Percentiles rank a stretch among this genome's conserved stretches.
Conservation (phyloP, 495 filamentous ascomycete species). For the Pyronema domesticum region DNA sequence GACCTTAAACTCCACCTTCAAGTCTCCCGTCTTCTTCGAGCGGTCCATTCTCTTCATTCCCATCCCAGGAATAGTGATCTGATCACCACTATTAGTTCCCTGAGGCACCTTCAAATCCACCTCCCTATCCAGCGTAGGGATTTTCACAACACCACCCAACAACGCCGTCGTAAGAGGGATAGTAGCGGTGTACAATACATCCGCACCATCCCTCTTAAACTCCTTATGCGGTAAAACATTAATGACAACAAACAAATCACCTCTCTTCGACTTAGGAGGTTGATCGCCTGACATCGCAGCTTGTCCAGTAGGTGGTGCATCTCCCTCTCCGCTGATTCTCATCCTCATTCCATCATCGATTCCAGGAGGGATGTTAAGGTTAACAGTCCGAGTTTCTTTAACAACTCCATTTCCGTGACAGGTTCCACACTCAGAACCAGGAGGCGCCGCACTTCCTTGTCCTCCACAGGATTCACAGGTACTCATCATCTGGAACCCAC, state of each 20-base stretch:
- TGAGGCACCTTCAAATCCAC: conserved; percentile 75
- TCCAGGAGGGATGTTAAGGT: conserved; percentile 78
- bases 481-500: conserved; percentile 86
- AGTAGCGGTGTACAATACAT: conserved; percentile 78
- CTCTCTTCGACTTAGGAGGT: conserved; percentile 39
- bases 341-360: conserved; percentile 92
- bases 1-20: conserved; percentile 88
- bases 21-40: conserved; percentile 38
- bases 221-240: conserved; percentile 66
- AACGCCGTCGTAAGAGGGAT: conserved; percentile 86
- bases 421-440: conserved; percentile 56
- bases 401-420: conserved; percentile 67
- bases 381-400: conserved; percentile 59
- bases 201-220: conserved; percentile 67
- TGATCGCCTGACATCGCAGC: conserved; percentile 29
- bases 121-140: conserved; percentile 80
- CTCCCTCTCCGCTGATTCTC: conserved; percentile 63
- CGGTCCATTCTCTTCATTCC: conserved; percentile 72
- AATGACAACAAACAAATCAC: conserved; percentile 78
- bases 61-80: conserved; percentile 65
- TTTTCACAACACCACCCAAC: conserved; percentile 69
- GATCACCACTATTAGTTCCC: conserved; percentile 83
- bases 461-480: conserved; percentile 72
- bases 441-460: conserved; percentile 49
- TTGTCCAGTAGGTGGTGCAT: conserved; percentile 38